Percentiles rank a stretch among this genome's conserved stretches.
Evolutionary conservation across 495 filamentous ascomycete species (phyloP).

Genomic region (Penicillium antarcticum): DNA sequence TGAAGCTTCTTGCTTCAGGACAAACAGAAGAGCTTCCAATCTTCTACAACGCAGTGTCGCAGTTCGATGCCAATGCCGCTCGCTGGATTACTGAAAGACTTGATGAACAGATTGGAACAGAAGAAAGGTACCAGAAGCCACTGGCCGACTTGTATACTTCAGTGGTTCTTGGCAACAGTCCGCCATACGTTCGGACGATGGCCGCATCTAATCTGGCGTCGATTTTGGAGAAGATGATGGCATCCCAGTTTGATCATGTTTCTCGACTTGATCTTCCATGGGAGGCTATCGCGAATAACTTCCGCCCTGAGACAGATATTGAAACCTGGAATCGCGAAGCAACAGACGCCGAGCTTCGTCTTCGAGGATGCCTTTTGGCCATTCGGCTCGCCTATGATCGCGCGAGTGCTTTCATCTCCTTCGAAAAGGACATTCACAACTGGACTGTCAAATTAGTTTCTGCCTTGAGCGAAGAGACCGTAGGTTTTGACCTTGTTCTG

Average conservation of each 20-base stretch:
- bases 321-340: conserved; percentile 40
- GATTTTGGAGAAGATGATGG: conserved; percentile 26
- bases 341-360: conserved; percentile 39
- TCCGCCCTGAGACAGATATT: conserved; percentile 21
- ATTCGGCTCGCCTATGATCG: conserved; percentile 42
- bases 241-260: conserved; percentile 10
- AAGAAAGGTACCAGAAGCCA: conserved; percentile 16
- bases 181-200: conserved; percentile 27
- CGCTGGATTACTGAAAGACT: conserved; percentile 38
- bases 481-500: conserved; percentile 15
- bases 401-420: conserved; percentile 1
- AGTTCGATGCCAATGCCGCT: conserved; percentile 36
- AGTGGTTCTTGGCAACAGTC: conserved; percentile 25
- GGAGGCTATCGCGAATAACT: conserved; percentile 20
- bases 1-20: conserved; percentile 23
- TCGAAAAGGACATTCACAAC: conserved; percentile 20
- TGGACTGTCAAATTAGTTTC: conserved; percentile 36
- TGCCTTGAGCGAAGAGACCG: conserved; percentile 42
- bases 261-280: conserved; percentile 21
- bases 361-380: conserved; percentile 57
- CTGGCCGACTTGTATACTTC: conserved; percentile 30
- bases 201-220: conserved; percentile 36
- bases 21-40: conserved; percentile 16
- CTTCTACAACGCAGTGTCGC: conserved; percentile 26
- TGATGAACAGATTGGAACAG: conserved; percentile 20